Conservation (phyloP, 2,329 filamentous ascomycete genomes). For the Cladophialophora yegresii region DNA sequence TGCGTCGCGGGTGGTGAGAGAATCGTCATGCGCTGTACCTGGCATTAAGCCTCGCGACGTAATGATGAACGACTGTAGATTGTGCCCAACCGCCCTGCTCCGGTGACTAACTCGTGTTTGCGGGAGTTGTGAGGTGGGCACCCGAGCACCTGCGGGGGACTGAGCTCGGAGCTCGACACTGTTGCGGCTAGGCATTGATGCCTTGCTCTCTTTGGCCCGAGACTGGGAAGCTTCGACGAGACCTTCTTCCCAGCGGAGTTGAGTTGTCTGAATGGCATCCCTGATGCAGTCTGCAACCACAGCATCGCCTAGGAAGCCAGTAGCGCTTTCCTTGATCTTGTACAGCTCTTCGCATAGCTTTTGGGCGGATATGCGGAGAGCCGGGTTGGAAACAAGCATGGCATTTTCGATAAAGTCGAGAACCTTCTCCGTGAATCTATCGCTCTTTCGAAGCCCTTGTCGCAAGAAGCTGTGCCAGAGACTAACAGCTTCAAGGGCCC, state of each 20-base stretch:
- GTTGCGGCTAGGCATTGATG: neutral
- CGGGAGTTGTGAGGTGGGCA: neutral
- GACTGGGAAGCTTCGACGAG: neutral
- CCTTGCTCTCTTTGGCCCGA: neutral
- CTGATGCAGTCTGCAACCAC: neutral
- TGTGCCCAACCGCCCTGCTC: neutral
- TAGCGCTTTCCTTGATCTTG: neutral
- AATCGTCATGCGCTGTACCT: neutral
- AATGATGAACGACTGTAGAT: neutral
- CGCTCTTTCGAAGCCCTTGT: neutral
- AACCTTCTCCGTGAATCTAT: conserved; percentile 1
- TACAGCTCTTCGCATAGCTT: neutral
- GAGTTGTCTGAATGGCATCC: neutral
- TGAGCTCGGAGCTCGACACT: neutral
- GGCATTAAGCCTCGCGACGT: neutral
- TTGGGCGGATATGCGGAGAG: neutral
- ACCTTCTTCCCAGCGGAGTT: neutral
- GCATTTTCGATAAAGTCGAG: neutral
- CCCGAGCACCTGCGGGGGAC: neutral
- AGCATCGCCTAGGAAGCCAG: neutral
- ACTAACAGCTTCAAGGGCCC: neutral
- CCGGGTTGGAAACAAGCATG: neutral
- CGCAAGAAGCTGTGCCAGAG: conserved; percentile 4
- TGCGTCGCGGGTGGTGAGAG: neutral
- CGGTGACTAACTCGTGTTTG: neutral